These are phyloP conservation scores for Hypoxylon sp. DNA, from an alignment of 2,329 filamentous ascomycete genomes.

Conservation along the genomic window DNA sequence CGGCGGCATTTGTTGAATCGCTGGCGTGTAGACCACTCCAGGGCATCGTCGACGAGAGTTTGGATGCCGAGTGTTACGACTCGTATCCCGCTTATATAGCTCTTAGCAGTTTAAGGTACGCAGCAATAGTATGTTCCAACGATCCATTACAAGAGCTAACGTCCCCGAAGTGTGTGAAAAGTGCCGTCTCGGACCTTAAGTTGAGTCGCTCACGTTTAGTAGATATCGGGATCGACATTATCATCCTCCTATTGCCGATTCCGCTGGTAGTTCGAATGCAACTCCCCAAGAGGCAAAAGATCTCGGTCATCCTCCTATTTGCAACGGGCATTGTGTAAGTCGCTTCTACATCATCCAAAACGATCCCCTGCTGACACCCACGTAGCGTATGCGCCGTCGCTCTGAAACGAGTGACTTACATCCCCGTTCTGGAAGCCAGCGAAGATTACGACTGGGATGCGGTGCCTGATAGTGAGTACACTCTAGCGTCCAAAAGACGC, in stretches of 20 bases:
- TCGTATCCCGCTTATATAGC: slow-evolving; percentile 38
- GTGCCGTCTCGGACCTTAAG: not conserved
- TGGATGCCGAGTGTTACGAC: slow-evolving; percentile 36
- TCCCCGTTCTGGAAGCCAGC: slow-evolving; percentile 35
- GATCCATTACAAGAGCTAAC: slow-evolving; percentile 4
- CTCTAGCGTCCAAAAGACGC: not conserved
- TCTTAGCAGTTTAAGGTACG: slow-evolving; percentile 36
- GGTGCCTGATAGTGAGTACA: slow-evolving; percentile 38
- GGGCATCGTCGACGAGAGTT: slow-evolving; percentile 38
- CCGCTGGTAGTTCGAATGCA: slow-evolving; percentile 37
- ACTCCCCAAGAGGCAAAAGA: slow-evolving; percentile 35
- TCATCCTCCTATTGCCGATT: slow-evolving; percentile 35
- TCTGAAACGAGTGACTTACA: slow-evolving; percentile 38
- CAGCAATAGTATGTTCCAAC: not conserved
- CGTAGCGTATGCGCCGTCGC: slow-evolving; percentile 36
- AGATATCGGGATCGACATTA: slow-evolving; percentile 37
- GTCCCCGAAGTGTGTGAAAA: slow-evolving; percentile 18
- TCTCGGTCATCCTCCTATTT: slow-evolving; percentile 34
- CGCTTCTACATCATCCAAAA: not conserved
- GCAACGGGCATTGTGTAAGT: slow-evolving; percentile 38
- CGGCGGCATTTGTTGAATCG: slow-evolving; percentile 37
- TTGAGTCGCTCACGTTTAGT: slow-evolving; percentile 8
- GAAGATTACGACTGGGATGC: slow-evolving; percentile 42
- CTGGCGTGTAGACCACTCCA: slow-evolving; percentile 32
- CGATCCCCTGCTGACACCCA: not conserved